Evolutionary conservation across 805 yeast species (phyloP).

Genomic region (Aciculoconidium aculeatum): DNA sequence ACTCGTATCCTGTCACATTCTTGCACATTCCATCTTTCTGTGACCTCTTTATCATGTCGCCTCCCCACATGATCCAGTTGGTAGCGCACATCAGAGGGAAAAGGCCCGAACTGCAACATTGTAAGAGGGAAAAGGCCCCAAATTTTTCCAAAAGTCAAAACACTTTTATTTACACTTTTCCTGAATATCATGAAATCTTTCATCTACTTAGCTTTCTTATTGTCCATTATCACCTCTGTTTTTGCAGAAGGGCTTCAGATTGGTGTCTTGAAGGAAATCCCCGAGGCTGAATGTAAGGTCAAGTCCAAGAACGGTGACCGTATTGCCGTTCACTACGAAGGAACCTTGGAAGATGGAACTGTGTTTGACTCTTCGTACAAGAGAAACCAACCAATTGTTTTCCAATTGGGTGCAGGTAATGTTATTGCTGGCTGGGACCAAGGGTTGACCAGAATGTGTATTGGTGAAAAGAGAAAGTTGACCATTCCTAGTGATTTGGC

Average conservation of each 20-base stretch:
- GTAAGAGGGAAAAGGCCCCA: too few relatives aligned
- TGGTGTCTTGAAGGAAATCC: slow-evolving; percentile 34
- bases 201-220: background rate
- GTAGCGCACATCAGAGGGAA: too few relatives aligned
- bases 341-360: slow-evolving; percentile 59
- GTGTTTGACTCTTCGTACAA: slow-evolving; percentile 69
- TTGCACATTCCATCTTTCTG: too few relatives aligned
- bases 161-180: too few relatives aligned
- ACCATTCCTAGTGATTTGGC: slow-evolving; percentile 75
- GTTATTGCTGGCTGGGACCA: slow-evolving; percentile 92
- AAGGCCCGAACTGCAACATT: too few relatives aligned
- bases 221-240: too few relatives aligned
- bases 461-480: slow-evolving; percentile 79
- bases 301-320: slow-evolving; percentile 61
- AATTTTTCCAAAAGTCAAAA: too few relatives aligned
- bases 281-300: slow-evolving; percentile 47
- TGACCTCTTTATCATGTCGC: too few relatives aligned
- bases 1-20: too few relatives aligned
- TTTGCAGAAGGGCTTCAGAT: slow-evolving; percentile 4
- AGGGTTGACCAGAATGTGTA: slow-evolving; percentile 71
- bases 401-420: slow-evolving; percentile 69
- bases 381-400: slow-evolving; percentile 63
- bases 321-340: slow-evolving; percentile 75
- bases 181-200: too few relatives aligned
- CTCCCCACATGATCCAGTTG: too few relatives aligned